Conservation (phyloP, 2,329 filamentous ascomycete species). For the Xylariales sp. region DNA sequence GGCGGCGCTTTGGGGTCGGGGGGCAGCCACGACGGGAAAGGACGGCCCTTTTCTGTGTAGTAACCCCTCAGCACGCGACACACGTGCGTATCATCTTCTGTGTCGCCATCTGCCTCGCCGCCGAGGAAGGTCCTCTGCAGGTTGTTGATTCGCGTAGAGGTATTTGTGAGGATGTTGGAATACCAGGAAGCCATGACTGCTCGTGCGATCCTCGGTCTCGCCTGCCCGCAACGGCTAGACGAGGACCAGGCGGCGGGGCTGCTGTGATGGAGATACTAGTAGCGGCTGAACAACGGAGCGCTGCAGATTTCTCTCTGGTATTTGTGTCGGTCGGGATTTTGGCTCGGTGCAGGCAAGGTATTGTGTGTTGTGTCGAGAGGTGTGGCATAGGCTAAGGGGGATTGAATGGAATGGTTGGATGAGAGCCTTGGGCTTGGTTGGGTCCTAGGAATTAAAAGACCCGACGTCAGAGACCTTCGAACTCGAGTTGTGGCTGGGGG, state of each 20-base stretch:
- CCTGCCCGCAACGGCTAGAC: not conserved
- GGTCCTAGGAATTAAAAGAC: no score
- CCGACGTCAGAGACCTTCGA: no score
- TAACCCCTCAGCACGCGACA: slow-evolving; percentile 89
- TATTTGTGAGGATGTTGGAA: slow-evolving; percentile 65
- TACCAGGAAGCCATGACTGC: slow-evolving; percentile 73
- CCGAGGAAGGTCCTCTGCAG: slow-evolving; percentile 66
- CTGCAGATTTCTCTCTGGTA: no score
- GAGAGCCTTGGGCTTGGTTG: no score
- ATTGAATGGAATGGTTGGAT: no score
- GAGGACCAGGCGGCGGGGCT: not conserved
- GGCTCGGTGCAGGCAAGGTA: not conserved
- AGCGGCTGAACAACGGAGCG: no score
- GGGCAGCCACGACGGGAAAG: slow-evolving; percentile 82
- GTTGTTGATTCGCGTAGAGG: slow-evolving; percentile 60
- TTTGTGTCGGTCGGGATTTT: not conserved
- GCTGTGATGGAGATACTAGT: not conserved
- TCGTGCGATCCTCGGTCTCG: not conserved
- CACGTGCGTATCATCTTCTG: slow-evolving; percentile 89
- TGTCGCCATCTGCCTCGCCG: slow-evolving; percentile 64
- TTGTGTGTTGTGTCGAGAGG: no score
- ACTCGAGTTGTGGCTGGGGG: no score
- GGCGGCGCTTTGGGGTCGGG: slow-evolving; percentile 76
- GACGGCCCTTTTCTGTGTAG: slow-evolving; percentile 82
- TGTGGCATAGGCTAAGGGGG: no score